Evolutionary conservation across 306 rosid genomes (phyloP).

Genomic region (Prunus dulcis): DNA sequence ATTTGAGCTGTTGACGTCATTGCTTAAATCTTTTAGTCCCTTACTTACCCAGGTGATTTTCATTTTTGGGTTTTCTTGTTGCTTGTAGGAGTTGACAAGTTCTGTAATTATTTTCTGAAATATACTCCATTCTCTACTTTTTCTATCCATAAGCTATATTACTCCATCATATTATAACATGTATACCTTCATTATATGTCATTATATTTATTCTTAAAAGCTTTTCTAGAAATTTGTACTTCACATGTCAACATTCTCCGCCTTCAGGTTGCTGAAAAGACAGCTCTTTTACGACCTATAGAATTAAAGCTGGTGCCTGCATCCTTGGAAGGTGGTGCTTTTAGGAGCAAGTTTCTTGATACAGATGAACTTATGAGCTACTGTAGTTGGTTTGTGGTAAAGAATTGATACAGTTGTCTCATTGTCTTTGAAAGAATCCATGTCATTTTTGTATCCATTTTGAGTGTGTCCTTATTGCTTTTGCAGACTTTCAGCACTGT

Average conservation of each 20-base stretch:
- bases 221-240: constrained; percentile 2
- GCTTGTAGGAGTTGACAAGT: not conserved
- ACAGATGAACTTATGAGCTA: constrained; percentile 87
- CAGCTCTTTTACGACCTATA: constrained; percentile 77
- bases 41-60: not conserved
- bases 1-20: not conserved
- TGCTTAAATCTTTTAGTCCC: not conserved
- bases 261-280: constrained; percentile 92
- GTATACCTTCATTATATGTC: not conserved
- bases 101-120: not conserved
- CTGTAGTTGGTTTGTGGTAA: constrained; percentile 80
- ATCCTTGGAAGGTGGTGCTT: constrained; percentile 92
- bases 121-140: not conserved
- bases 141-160: not conserved
- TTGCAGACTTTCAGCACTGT: constrained; percentile 78
- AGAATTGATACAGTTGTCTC: constrained; percentile 8
- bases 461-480: constrained; percentile 18
- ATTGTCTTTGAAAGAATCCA: not conserved
- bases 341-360: constrained; percentile 80
- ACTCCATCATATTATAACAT: too few species aligned
- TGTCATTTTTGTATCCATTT: constrained; percentile 17
- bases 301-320: constrained; percentile 90
- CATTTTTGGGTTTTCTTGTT: not conserved
- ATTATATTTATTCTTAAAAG: not conserved
- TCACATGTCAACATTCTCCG: constrained; percentile 15